Evolutionary conservation across 2,329 filamentous ascomycete species (phyloP), one percentile per base, ranked within the genome.

Genomic region (Epichloe hybrida): DNA sequence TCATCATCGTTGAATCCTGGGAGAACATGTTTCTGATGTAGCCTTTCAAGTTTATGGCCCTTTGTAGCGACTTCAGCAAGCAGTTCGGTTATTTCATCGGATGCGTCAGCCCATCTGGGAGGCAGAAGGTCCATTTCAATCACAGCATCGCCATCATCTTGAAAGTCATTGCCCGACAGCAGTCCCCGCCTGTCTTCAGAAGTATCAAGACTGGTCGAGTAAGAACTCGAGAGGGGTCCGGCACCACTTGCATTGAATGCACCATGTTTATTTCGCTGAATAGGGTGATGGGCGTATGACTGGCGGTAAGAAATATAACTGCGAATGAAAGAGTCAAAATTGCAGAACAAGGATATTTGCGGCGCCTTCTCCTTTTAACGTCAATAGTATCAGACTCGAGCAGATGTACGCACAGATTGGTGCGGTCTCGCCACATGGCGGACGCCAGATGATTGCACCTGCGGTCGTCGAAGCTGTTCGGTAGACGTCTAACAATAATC

Each of bases 291-390:
- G 61, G 89, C 82, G 71, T 96, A 97, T 62, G 91, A 97, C 73
- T 98, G 93, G 63, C 93, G 90, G 76, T 97, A 98, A 69, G 93
- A 97, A 67, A 98, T 93, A 69, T 94, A 98, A 66, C 91, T 95
- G 64, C 47, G 57, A 45, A 54, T 50, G 38, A 34, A 42, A n/a
- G 9, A 15, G 17, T 49, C 34, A 49, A 39, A 49, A 36, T 15
- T 38, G 27, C 8, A 37, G 23, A 12, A 36, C 17, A 4, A 17
- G 5, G 11, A 11, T 42, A 31, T 4, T 31, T 17, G 12, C n/a
- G 15, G 36, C 21, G 37, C 27, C 12, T n/a, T 20, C 12, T 3
- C 23, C 3, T 13, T 20, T 27, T 12, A 43, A 37, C 8, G 27
- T 49, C 7, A 21, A 31, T 5, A 4, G n/a, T 3, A 52, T 52